Evolutionary conservation across 129 eudicot species (phyloP), one percentile per base, ranked within the genome.

Genomic region (Glebionis coronaria): DNA sequence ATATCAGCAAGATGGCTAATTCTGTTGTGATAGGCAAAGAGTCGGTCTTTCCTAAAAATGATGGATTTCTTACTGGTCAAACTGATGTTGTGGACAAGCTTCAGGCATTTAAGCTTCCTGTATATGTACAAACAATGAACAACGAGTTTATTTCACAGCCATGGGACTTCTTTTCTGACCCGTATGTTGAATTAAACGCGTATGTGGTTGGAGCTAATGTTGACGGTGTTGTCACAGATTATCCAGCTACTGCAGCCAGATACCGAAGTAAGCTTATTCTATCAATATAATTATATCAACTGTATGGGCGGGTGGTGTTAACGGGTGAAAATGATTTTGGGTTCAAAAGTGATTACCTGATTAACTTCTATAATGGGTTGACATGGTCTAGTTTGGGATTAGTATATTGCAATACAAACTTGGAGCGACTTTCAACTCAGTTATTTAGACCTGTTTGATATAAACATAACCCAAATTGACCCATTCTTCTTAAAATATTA

Each of bases 121-220:
- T 89, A 20, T 93, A 86, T 40, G 90, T 86, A 44, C 86, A 78
- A 55, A 19, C 70, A n/a, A 86, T 93, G 87, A 65, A 40, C 28
- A 93, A 93, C 47, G 99, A 93, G 83, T 93, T 86, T 53, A 14
- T 81, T 35, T 79, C 93, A 77, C 97, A 89, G 71, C 82, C 97
- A 2, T 93, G 90, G 95, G 99, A 93, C 68, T 86, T 86, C 85
- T 89, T 89, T 72, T 84, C 97, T 1, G 99, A 93, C 68, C 79
- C 99, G 0, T 77, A 78, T 53, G 83, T 82, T 50, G 95, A 93
- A 72, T 19, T 93, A 18, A 89, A 84, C 70, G 45, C 86, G 0
- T 82, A 66, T 40, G 84, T 77, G n/a, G 4, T 11, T 11, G 81
- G 77, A 20, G 77, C 73, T 63, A 63, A 59, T 45, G 76, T 60